Base-by-base conservation (phyloP, 2,329 filamentous ascomycete species). In the Epichloe gansuensis region DNA sequence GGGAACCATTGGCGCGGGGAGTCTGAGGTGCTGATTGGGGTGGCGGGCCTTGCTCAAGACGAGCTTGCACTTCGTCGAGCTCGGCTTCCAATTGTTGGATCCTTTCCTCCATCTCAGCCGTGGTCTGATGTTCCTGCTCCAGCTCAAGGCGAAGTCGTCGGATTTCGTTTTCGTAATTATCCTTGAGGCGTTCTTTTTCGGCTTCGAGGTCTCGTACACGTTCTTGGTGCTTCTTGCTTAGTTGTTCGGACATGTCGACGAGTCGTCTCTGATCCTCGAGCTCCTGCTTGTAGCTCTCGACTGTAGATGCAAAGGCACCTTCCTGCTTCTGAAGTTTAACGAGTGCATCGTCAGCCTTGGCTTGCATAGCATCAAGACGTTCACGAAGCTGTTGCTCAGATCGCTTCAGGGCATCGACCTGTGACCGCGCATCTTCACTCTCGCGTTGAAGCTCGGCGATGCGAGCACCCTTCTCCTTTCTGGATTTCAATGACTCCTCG, bases 391-490 rank as follows among this genome's bases (percentile, higher is more conserved):
- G 80, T 55, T 87, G 82, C 64, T 96, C 91, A 41, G 82, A 87
- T 41, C 87, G 84, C 63, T 86, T 85, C 23, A 95, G 72, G 9
- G 85, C 79, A 52, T 95, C 89, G 50, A 90, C 78, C 35, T 80
- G 85, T 21, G 86, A 84, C 57, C 79, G 83, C 45, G 86, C 82
- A 59, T 98, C 93, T 60, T 97, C 91, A 59, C 91, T 87, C 55
- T 86, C 81, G 51, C 90, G 86, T 68, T 96, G 88, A 31, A 98
- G 80, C 62, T 94, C 88, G 8, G 90, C 81, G 60, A 97, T 88
- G 41, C 88, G 86, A 1, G 89, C 85, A 57, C 88, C 88, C 75
- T 96, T 97, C 65, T 98, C 93, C 65, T 95, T 97, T 57, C 93
- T 83, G 69, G 87, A 91, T 63, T 91, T 95, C 59, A 91, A 80